Evolutionary conservation across 2,329 filamentous ascomycete species (phyloP), one percentile per base, ranked within the genome.

Genomic region (Cladosporium sp.): DNA sequence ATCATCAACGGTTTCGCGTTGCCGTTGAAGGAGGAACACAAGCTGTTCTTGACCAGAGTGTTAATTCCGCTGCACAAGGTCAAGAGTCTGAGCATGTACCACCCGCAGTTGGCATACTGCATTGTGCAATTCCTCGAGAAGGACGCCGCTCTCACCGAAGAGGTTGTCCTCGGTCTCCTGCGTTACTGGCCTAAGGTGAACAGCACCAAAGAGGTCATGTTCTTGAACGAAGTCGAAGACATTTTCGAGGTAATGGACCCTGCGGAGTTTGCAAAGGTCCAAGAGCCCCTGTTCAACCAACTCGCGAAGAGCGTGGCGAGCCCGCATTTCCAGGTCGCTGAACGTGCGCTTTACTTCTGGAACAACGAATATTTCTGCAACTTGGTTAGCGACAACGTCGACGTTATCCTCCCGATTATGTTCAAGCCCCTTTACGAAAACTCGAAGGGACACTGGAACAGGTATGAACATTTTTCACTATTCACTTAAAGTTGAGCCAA

Each of bases 361-460:
- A 98, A 98, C 78, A 98, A 98, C 67, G 93, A 98, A 71, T 98
- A 98, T 71, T 98, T 98, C 74, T 98, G 93, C 78, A 98, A 97
- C 67, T 79, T 98, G 54, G 93, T 98, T 61, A 96, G 91, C 75
- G 93, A 98, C 73, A 98, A 98, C 65, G 93, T 98, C 52, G 92
- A 97, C 66, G 92, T 95, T 43, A 98, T 98, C 63, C 78, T 98
- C 42, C 93, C 93, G 3, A 98, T 98, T 68, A 98, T 98, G 93
- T 98, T 98, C 73, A 91, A 92, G 22, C 92, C 93, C 2, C 79
- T 98, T 31, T 98, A 96, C 64, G 93, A 98, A 72, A 98, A 98
- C 70, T 97, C 92, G 4, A 98, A 98, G 75, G 92, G 92, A 9
- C 93, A 98, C 68, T 98, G 93, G 93, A 98, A 98, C 68, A 82